These are phyloP conservation scores for Pisolithus sp. DNA, from an alignment of 768 basidiomycete species.

Conservation along the genomic window DNA sequence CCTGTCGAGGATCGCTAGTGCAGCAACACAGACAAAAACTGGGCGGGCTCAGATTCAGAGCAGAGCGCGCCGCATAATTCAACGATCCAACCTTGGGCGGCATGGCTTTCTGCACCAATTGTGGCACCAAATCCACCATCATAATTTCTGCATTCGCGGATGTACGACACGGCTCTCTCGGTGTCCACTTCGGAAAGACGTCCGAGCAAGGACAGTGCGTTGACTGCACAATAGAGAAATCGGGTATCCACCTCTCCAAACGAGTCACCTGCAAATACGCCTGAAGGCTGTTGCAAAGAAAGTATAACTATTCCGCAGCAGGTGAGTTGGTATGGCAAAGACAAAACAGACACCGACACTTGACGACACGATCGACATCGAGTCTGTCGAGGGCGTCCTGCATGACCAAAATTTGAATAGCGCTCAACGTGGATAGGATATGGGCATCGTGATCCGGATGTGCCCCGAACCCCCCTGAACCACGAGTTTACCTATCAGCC, in stretches of 20 bases:
- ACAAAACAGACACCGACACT: conserved; percentile 46
- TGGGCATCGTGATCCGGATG: conserved; percentile 94
- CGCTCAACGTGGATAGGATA: conserved; percentile 79
- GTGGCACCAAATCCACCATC: conserved; percentile 90
- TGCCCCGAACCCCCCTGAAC: conserved; percentile 81
- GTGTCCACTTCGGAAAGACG: conserved; percentile 61
- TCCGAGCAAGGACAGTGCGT: conserved; percentile 75
- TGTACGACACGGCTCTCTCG: conserved; percentile 64
- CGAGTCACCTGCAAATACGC: conserved; percentile 82
- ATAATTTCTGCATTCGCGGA: conserved; percentile 79
- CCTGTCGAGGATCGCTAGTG: conserved; percentile 80
- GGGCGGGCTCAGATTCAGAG: neutral
- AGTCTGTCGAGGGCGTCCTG: conserved; percentile 74
- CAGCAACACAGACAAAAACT: conserved; percentile 89
- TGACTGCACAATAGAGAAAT: conserved; percentile 84
- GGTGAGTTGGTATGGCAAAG: neutral
- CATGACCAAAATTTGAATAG: conserved; percentile 84
- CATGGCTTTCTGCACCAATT: conserved; percentile 88
- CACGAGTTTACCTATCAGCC: conserved; percentile 2
- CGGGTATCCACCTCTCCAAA: conserved; percentile 94
- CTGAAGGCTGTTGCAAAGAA: conserved; percentile 78
- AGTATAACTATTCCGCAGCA: conserved; percentile 57
- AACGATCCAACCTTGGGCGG: conserved; percentile 64
- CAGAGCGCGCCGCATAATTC: neutral
- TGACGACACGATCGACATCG: conserved; percentile 61